These are phyloP conservation scores for Cryptococcus sp. DNA, from an alignment of 1,284 basidiomycete genomes.

Conservation along the genomic window DNA sequence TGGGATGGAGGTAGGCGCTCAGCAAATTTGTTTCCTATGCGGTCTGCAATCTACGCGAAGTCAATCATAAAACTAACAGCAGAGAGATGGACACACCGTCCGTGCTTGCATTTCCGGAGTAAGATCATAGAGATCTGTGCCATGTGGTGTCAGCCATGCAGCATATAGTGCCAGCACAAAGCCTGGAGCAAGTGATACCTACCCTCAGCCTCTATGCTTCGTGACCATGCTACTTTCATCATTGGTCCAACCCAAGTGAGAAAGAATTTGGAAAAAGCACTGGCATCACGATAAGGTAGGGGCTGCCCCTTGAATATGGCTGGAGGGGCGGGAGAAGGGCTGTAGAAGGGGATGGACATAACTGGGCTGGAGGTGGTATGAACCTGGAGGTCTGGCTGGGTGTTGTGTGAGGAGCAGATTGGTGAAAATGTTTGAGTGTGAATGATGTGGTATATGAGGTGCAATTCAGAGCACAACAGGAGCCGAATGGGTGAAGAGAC, in stretches of 20 bases:
- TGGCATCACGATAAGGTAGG: constrained; percentile 22
- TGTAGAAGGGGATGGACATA: constrained; percentile 33
- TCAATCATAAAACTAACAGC: not conserved
- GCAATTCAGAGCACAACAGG: no score
- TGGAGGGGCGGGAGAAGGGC: constrained; percentile 24
- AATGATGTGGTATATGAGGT: no score
- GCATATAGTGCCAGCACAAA: not conserved
- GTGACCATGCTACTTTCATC: constrained; percentile 31
- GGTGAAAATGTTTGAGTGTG: no score
- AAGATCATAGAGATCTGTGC: constrained; percentile 22
- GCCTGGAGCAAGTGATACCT: constrained; percentile 11
- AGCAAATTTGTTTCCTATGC: constrained; percentile 11
- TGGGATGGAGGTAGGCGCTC: constrained; percentile 23
- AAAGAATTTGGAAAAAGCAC: constrained; percentile 17
- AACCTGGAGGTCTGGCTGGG: no score
- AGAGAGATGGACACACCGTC: constrained; percentile 7
- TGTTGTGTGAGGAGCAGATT: no score
- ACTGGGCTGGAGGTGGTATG: not conserved
- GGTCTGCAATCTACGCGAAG: constrained; percentile 12
- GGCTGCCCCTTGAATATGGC: constrained; percentile 20
- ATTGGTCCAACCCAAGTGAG: constrained; percentile 32
- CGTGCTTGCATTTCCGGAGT: constrained; percentile 19
- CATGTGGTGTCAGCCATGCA: no score
- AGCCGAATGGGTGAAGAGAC: no score
- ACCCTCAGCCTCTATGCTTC: constrained; percentile 31